phyloP scores from a whole-genome alignment of 108 stramenopile genomes.

The Parietichytrium sp. region DNA sequence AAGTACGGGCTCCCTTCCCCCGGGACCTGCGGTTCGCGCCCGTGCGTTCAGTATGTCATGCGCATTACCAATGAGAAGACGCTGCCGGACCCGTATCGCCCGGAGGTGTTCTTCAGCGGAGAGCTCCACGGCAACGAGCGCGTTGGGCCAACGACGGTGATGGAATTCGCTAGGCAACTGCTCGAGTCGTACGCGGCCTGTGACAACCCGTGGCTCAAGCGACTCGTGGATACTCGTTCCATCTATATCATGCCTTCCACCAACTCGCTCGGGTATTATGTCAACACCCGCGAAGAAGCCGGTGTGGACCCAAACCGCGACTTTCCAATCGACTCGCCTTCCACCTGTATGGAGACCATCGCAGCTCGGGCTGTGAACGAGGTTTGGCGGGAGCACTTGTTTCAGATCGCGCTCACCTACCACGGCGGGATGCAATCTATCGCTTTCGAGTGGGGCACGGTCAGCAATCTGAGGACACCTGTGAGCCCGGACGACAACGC shows the following conservation, averaged over 20 bases:
- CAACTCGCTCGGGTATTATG: slow-evolving; percentile 77
- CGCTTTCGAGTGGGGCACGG: slow-evolving; percentile 87
- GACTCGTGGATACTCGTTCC: slow-evolving; percentile 75
- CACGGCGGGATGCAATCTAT: slow-evolving; percentile 90
- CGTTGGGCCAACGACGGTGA: slow-evolving; percentile 75
- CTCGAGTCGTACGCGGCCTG: slow-evolving; percentile 71
- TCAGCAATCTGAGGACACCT: slow-evolving; percentile 47
- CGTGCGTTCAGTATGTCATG: slow-evolving; percentile 35
- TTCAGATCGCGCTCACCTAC: slow-evolving; percentile 82
- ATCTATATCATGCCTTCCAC: slow-evolving; percentile 77
- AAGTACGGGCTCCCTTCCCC: slow-evolving; percentile 30
- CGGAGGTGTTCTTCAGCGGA: slow-evolving; percentile 91
- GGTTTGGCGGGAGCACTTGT: slow-evolving; percentile 80
- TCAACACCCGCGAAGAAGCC: slow-evolving; percentile 66
- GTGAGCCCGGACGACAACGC: slow-evolving; percentile 69
- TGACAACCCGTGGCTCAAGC: slow-evolving; percentile 72
- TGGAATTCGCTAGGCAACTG: slow-evolving; percentile 65
- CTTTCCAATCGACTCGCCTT: slow-evolving; percentile 72
- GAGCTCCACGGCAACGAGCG: slow-evolving; percentile 89
- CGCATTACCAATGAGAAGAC: slow-evolving; percentile 33
- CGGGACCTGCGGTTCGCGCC: neutral
- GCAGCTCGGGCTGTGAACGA: slow-evolving; percentile 85
- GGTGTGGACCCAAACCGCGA: slow-evolving; percentile 82
- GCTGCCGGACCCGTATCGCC: slow-evolving; percentile 45
- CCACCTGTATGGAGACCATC: slow-evolving; percentile 81